Percentiles rank a stretch among this genome's conserved stretches.
Evolutionary conservation across 208 protist species (phyloP).

Genomic region (Trypanosoma melophagium): DNA sequence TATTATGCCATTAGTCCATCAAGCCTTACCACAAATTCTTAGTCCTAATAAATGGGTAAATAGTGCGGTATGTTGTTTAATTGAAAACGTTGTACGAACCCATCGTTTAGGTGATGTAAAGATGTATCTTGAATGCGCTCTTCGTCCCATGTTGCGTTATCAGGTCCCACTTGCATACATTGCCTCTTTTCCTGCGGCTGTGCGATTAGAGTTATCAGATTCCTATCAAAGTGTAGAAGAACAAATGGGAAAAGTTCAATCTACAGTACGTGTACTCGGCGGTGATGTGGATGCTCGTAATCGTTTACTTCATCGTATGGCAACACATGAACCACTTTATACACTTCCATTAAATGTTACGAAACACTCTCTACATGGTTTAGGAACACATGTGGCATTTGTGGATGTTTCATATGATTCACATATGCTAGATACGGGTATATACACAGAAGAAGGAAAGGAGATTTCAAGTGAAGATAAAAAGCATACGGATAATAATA

Average conservation of each 20-base stretch:
- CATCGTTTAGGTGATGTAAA: slow-evolving; percentile 49
- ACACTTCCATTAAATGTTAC: neutral
- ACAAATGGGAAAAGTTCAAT: neutral
- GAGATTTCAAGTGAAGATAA: neutral
- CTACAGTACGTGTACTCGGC: neutral
- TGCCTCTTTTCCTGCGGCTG: slow-evolving; percentile 12
- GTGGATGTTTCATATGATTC: slow-evolving; percentile 26
- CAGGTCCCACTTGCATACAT: slow-evolving; percentile 15
- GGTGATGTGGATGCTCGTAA: slow-evolving; percentile 9
- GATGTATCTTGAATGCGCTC: slow-evolving; percentile 44
- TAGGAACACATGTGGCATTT: slow-evolving; percentile 2
- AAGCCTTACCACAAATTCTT: slow-evolving; percentile 48
- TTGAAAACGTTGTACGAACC: slow-evolving; percentile 51
- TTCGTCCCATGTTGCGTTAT: slow-evolving; percentile 29
- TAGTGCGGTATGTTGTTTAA: slow-evolving; percentile 43
- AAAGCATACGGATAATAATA: neutral
- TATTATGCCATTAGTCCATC: slow-evolving; percentile 60
- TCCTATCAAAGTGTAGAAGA: neutral
- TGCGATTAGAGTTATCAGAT: slow-evolving; percentile 11
- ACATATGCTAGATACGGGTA: slow-evolving; percentile 4
- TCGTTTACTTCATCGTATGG: slow-evolving; percentile 6
- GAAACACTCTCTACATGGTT: slow-evolving; percentile 8
- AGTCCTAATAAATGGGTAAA: slow-evolving; percentile 43
- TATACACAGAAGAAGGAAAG: neutral
- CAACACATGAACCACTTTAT: slow-evolving; percentile 6